A percentile compares a stretch with the other conserved stretches of the same genome.
Evolutionary conservation across 2,329 filamentous ascomycete species (phyloP).

Genomic region (Neurospora crassa): DNA sequence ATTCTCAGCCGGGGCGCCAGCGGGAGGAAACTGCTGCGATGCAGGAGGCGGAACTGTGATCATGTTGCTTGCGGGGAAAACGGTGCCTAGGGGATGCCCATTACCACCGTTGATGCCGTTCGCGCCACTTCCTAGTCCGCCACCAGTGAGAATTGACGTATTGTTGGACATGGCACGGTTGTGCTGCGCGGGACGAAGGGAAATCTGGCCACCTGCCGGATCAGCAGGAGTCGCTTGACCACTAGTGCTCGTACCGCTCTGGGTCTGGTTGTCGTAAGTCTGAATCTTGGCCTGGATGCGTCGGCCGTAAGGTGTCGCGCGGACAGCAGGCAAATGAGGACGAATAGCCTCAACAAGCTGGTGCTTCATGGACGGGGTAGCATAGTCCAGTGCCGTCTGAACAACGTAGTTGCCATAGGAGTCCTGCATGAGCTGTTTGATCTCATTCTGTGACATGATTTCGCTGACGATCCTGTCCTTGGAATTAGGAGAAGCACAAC

Average conservation of each 20-base stretch:
- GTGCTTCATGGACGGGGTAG: slow-evolving; percentile 61
- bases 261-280: slow-evolving; percentile 37
- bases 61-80: slow-evolving; percentile 12
- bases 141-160: slow-evolving; percentile 25
- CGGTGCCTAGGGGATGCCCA: slow-evolving; percentile 10
- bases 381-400: slow-evolving; percentile 86
- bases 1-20: slow-evolving; percentile 14
- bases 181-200: slow-evolving; percentile 32
- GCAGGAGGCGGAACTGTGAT: slow-evolving; percentile 15
- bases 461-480: slow-evolving; percentile 80
- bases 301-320: slow-evolving; percentile 86
- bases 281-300: slow-evolving; percentile 86
- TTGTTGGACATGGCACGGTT: slow-evolving; percentile 33
- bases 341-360: slow-evolving; percentile 77
- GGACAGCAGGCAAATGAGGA: slow-evolving; percentile 73
- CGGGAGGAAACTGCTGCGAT: slow-evolving; percentile 14
- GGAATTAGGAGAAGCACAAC: slow-evolving; percentile 65
- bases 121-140: slow-evolving; percentile 17
- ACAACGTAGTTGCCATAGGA: slow-evolving; percentile 97
- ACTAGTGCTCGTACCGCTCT: slow-evolving; percentile 31
- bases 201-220: slow-evolving; percentile 43
- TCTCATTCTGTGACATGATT: slow-evolving; percentile 62
- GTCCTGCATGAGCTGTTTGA: slow-evolving; percentile 83
- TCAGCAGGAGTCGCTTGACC: slow-evolving; percentile 45
- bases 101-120: slow-evolving; percentile 21